A percentile compares a stretch with the other conserved stretches of the same genome.
These are phyloP conservation scores for Lathyrus tuberosus DNA, from an alignment of 306 rosid species.

Conservation along the genomic window DNA sequence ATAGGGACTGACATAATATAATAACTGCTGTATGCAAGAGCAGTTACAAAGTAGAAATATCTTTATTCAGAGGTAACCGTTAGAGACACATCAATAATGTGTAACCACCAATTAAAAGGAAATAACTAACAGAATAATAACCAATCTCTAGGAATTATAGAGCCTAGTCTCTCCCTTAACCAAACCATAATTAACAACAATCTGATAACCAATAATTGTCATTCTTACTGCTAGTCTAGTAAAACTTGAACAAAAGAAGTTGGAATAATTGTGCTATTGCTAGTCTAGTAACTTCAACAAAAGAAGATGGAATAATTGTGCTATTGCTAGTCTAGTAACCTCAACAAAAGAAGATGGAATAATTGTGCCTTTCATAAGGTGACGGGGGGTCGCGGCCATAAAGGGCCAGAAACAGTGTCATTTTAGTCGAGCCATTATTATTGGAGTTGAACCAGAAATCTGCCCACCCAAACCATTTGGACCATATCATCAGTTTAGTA, in stretches of 20 bases:
- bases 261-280: neutral
- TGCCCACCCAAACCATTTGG: too few relatives aligned
- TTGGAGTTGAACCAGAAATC: too few relatives aligned
- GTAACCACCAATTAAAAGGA: neutral
- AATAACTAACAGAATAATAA: neutral
- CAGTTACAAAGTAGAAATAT: neutral
- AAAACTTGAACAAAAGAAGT: neutral
- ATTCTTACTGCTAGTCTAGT: neutral
- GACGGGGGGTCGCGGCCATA: neutral
- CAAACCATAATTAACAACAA: neutral
- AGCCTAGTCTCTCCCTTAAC: neutral
- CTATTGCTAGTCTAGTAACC: neutral
- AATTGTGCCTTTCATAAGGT: neutral
- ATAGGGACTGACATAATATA: neutral
- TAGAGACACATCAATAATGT: neutral
- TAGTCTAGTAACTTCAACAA: neutral
- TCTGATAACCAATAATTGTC: neutral
- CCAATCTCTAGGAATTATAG: neutral
- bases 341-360: neutral
- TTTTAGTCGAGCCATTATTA: too few relatives aligned
- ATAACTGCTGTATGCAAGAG: neutral
- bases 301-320: neutral
- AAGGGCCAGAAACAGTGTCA: too few relatives aligned
- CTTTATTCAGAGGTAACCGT: neutral
- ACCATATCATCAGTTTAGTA: too few relatives aligned